Conservation (phyloP, 2,329 filamentous ascomycete genomes). For the Xylogone sp. region DNA sequence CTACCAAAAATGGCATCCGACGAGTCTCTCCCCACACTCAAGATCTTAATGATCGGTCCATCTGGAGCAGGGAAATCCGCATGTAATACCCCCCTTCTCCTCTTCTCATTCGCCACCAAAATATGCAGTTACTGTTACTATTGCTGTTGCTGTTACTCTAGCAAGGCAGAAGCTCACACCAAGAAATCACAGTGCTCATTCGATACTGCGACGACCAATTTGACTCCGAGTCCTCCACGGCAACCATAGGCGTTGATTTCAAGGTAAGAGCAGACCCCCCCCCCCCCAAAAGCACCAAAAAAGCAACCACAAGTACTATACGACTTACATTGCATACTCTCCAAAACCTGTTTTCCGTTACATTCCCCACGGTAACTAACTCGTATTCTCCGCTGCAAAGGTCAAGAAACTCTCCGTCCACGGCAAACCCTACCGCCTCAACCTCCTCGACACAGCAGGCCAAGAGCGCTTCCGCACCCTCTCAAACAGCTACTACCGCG, state of each 20-base stretch:
- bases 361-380: not conserved
- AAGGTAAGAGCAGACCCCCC: constrained; percentile 34
- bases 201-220: constrained; percentile 56
- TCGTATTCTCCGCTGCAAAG: constrained; percentile 24
- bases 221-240: constrained; percentile 49
- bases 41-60: constrained; percentile 52
- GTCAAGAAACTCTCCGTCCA: constrained; percentile 49
- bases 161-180: not conserved
- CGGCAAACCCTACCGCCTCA: constrained; percentile 47
- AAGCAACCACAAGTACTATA: too few relatives aligned
- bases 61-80: constrained; percentile 54
- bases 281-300: not conserved
- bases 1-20: constrained; percentile 37
- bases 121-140: too few relatives aligned
- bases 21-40: constrained; percentile 45
- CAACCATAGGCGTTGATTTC: constrained; percentile 55
- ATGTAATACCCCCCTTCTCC: constrained; percentile 32
- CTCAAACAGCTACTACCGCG: constrained; percentile 91
- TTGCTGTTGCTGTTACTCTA: too few relatives aligned
- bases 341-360: not conserved
- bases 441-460: constrained; percentile 78
- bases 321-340: too few relatives aligned
- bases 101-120: too few relatives aligned
- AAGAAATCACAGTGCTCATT: constrained; percentile 45
- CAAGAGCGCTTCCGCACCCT: constrained; percentile 96